These are phyloP conservation scores for Pelargonium myrrhifolium DNA, from an alignment of 441 rosid genomes.

Conservation along the genomic window DNA sequence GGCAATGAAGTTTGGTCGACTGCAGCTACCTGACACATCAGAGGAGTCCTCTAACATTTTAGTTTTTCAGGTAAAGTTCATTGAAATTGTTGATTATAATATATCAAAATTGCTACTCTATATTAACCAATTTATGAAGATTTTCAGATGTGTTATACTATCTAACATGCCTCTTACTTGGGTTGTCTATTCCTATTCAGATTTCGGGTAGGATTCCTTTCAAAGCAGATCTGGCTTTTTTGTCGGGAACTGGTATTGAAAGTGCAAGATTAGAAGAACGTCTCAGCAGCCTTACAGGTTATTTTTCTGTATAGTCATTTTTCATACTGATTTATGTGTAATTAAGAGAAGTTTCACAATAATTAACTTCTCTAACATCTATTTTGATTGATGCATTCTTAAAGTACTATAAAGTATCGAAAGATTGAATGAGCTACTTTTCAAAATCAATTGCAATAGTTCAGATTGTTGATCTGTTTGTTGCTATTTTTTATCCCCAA, in stretches of 20 bases:
- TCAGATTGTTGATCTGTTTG: not conserved
- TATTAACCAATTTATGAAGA: slow-evolving; percentile 14
- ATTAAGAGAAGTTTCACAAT: slow-evolving; percentile 2
- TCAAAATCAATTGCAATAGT: too few species aligned
- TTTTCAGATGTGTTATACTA: slow-evolving; percentile 13
- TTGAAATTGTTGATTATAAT: not conserved
- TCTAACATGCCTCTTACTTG: slow-evolving; percentile 6
- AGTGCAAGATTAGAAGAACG: slow-evolving; percentile 60
- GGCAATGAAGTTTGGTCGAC: slow-evolving; percentile 52
- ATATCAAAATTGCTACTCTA: not conserved
- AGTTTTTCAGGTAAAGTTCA: slow-evolving; percentile 71
- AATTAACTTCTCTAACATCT: not conserved
- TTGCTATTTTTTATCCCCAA: not conserved
- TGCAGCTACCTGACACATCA: slow-evolving; percentile 68
- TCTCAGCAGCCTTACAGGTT: slow-evolving; percentile 70
- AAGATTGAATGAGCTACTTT: too few species aligned
- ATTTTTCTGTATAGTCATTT: slow-evolving; percentile 19
- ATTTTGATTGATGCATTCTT: not conserved
- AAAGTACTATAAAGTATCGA: too few species aligned
- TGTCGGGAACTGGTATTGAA: slow-evolving; percentile 54
- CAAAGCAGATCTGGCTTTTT: slow-evolving; percentile 63
- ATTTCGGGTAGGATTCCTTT: slow-evolving; percentile 71
- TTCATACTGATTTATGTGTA: slow-evolving; percentile 13
- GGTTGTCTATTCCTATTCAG: slow-evolving; percentile 33
- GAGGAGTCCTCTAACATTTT: slow-evolving; percentile 64